Evolutionary conservation across 495 filamentous ascomycete genomes (phyloP).

Genomic region (Talaromyces borbonicus): DNA sequence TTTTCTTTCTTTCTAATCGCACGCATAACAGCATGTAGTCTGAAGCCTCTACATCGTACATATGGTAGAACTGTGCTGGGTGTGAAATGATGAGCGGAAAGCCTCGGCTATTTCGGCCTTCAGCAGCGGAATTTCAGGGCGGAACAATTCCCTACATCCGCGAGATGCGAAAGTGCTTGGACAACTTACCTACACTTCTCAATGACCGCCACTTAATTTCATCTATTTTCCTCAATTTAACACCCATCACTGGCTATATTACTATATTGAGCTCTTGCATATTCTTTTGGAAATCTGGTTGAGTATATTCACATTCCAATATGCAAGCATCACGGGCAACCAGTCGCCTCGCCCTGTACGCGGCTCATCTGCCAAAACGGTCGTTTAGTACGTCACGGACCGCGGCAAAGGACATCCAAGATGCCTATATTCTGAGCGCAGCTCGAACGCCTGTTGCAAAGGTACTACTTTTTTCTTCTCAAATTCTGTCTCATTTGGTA

Average conservation of each 20-base stretch:
- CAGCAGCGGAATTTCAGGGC: constrained; percentile 1
- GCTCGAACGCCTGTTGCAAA: constrained; percentile 81
- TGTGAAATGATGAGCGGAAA: background rate
- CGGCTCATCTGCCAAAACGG: constrained; percentile 42
- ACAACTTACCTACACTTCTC: constrained; percentile 1
- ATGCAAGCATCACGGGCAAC: constrained; percentile 18
- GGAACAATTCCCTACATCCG: constrained; percentile 5
- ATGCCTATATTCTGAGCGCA: constrained; percentile 85
- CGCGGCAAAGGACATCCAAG: constrained; percentile 59
- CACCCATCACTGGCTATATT: background rate
- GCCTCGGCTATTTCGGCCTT: constrained; percentile 5
- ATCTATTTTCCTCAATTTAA: background rate
- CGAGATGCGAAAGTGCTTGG: no score
- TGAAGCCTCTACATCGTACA: no score
- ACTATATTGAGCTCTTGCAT: background rate
- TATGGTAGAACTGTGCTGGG: background rate
- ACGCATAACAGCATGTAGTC: no score
- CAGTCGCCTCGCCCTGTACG: constrained; percentile 20
- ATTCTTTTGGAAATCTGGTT: no score
- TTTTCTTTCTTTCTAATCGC: no score
- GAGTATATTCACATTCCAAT: background rate
- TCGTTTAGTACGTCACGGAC: constrained; percentile 56
- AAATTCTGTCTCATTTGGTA: background rate
- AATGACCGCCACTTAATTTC: background rate
- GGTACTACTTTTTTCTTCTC: constrained; percentile 32